Evolutionary conservation across 345 rosid species (phyloP).

Genomic region (Citrus inodora): DNA sequence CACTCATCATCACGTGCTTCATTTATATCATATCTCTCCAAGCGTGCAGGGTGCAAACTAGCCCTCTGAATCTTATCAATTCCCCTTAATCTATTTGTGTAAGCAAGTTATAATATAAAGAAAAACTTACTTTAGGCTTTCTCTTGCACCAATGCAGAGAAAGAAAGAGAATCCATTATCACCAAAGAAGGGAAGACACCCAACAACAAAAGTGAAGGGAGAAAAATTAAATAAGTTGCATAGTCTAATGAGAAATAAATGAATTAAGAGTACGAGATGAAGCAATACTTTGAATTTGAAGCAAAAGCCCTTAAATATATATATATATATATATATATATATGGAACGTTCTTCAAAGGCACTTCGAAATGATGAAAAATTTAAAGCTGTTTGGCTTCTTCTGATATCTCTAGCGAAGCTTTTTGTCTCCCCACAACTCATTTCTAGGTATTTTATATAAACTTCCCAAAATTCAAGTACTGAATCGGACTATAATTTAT

Average conservation of each 20-base stretch:
- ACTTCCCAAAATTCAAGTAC: neutral
- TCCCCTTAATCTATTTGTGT: neutral
- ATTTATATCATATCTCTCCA: constrained; percentile 25
- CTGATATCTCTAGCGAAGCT: constrained; percentile 14
- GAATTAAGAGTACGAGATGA: constrained; percentile 22
- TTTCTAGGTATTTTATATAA: neutral
- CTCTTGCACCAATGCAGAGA: constrained; percentile 42
- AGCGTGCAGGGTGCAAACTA: constrained; percentile 25
- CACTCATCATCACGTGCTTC: constrained; percentile 47
- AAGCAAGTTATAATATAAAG: no score
- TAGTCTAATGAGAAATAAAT: neutral
- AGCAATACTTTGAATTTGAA: constrained; percentile 28
- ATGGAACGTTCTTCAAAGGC: constrained; percentile 52
- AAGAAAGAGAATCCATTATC: constrained; percentile 20
- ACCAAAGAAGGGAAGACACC: constrained; percentile 20
- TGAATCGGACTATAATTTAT: constrained; percentile 7
- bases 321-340: no score
- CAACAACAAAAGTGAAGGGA: neutral
- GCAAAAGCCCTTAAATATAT: constrained; percentile 25
- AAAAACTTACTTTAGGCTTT: constrained; percentile 34
- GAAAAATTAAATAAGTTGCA: neutral
- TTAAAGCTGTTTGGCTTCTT: constrained; percentile 33
- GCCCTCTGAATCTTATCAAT: neutral
- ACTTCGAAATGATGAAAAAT: constrained; percentile 25
- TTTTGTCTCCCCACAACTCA: constrained; percentile 22